Base-by-base conservation (phyloP, 768 basidiomycete species). In the Mycena latifolia region DNA sequence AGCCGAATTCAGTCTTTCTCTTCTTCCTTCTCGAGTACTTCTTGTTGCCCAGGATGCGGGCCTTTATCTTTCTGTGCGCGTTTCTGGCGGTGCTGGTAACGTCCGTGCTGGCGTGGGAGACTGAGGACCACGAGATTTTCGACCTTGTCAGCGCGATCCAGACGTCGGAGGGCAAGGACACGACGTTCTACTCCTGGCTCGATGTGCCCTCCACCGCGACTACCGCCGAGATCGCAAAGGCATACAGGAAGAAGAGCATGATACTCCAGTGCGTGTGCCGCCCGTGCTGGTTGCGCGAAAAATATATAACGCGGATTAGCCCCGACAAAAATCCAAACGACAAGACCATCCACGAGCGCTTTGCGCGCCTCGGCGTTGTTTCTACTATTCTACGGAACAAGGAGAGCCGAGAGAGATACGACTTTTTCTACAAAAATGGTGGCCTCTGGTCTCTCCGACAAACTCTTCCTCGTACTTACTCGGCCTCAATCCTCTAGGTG, bases 351-450 rank as follows among this genome's bases (percentile, higher is more conserved):
- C 93, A 95, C 53, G 95, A 97, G 68, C 88, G 94, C 20, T 99
- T 97, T 77, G 89, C 97, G n/a, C 85, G 95, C 27, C 84, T 99
- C 15, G 95, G 96, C 60, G 89, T 96, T 17, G 88, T 99, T 47
- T 82, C 89, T 11, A 86, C 88, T 43, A 97, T 98, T 72, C 77
- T 99, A 72, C 83, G 94, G 69, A 90, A 89, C 72, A 71, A 83
- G 31, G 94, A 93, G 71, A 85, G 89, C 52, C 87, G 95, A 39
- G 86, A 93, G 76, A 94, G 94, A 70, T 94, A 94, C 68, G 92
- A 94, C 77, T 93, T 93, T 77, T 99, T 99, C 86, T 93, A 93
- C 84, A 96, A 97, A 79, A 98, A 98, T 67, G 97, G 97, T 24
- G 18, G 14, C n/a, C 15, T 15, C 10, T 6, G 20, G 20, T 43